Evolutionary conservation across 1,284 basidiomycete species (phyloP), one percentile per base, ranked within the genome.

Genomic region (Cutaneotrichosporon spelunceum): DNA sequence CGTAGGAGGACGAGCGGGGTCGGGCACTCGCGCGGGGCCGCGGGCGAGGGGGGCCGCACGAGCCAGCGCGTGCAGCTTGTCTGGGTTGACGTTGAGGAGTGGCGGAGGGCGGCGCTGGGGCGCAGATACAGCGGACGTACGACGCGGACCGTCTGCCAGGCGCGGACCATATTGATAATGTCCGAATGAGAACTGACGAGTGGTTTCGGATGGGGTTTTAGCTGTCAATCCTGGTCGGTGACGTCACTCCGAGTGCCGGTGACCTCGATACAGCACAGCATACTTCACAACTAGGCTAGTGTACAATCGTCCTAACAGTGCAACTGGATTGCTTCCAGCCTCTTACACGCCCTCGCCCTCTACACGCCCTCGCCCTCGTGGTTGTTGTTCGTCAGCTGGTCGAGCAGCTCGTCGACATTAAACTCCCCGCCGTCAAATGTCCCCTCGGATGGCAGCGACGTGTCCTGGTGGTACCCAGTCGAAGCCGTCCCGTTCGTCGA

Each of bases 381-480:
- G 33, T 68, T 66, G 52, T 58, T 66, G 62, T 71, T 70, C 10
- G 64, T 66, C 45, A 76, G 57, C 56, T 70, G 65, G 53, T 73
- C 67, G 55, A 77, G 61, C 53, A 77, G 73, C 56, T 77, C 72
- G 61, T 77, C 73, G 14, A 77, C 73, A 48, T 77, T 70, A 61
- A 77, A 77, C 47, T 74, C 71, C n/a, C 61, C 27, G 54, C 70
- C 67, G 62, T 63, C 59, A 45, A 59, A 66, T 29, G 58, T 53
- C n/a, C 57, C 60, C 39, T 65, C 60, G 0, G 60, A 57, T 5
- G 56, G 53, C 9, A 61, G 56, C 26, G 55, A 48, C 30, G 47
- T 29, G 47, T 57, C 56, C 10, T 47, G 44, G 19, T 44, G 39
- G 33, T 16, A 21, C 14, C 52, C 52, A 5, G 13, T 10, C 16